Conservation (phyloP, 2,329 filamentous ascomycete species). For the Microcyclosporella mali region DNA sequence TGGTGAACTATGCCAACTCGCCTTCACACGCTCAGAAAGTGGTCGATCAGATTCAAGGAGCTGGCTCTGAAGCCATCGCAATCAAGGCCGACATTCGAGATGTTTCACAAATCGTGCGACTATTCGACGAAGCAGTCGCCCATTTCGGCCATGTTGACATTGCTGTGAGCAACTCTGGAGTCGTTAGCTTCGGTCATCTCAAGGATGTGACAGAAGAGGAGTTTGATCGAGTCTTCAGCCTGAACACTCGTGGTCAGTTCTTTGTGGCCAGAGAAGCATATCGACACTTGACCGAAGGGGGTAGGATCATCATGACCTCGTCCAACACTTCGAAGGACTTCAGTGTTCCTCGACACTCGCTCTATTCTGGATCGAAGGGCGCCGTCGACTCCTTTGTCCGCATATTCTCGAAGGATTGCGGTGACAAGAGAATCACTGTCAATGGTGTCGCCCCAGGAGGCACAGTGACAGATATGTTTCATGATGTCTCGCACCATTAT, state of each 20-base stretch:
- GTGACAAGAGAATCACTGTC: conserved; percentile 52
- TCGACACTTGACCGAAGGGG: conserved; percentile 44
- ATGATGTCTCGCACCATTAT: conserved; percentile 59
- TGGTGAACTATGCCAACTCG: conserved; percentile 64
- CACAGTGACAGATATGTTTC: conserved; percentile 55
- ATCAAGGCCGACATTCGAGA: conserved; percentile 63
- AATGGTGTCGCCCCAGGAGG: conserved; percentile 58
- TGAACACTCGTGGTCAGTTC: conserved; percentile 59
- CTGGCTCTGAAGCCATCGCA: conserved; percentile 56
- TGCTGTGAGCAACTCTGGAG: conserved; percentile 60
- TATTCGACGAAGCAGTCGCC: conserved; percentile 57
- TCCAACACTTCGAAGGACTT: conserved; percentile 49
- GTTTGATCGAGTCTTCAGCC: conserved; percentile 53
- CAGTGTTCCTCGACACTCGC: conserved; percentile 44
- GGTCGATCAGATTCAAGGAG: conserved; percentile 59
- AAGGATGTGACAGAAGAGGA: conserved; percentile 49
- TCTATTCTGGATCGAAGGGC: conserved; percentile 52
- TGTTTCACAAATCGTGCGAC: conserved; percentile 52
- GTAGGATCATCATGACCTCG: conserved; percentile 46
- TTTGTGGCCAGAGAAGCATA: conserved; percentile 55
- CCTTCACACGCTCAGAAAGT: conserved; percentile 58
- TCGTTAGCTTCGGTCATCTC: conserved; percentile 46
- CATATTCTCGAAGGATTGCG: conserved; percentile 50
- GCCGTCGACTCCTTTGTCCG: conserved; percentile 50
- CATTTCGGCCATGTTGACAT: conserved; percentile 62